A percentile compares a stretch with the other conserved stretches of the same genome.
phyloP scores from a whole-genome alignment of 2,329 filamentous ascomycete species.

The Diaporthe capsici region DNA sequence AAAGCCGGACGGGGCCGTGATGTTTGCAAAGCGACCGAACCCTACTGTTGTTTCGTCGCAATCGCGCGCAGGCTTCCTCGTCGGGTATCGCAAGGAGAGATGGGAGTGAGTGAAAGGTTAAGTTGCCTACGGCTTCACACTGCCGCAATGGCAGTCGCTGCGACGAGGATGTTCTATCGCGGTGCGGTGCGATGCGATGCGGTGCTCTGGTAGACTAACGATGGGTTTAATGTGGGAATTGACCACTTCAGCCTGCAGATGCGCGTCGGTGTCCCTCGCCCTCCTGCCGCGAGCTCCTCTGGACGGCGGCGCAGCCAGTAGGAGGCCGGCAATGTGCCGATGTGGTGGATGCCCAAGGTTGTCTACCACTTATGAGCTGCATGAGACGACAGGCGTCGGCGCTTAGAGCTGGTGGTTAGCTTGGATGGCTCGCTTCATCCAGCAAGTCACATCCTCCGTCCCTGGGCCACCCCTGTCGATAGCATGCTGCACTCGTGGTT shows the following conservation, averaged over 20 bases:
- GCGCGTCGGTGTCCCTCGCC: conserved; percentile 52
- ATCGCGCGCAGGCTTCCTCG: conserved; percentile 12
- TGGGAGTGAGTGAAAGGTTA: conserved; percentile 6
- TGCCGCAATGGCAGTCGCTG: conserved; percentile 4
- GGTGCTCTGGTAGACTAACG: conserved; percentile 12
- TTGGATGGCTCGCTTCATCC: conserved; percentile 55
- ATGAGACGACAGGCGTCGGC: conserved; percentile 67
- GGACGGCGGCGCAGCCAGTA: conserved; percentile 50
- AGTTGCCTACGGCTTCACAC: background rate
- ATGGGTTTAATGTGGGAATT: conserved; percentile 36
- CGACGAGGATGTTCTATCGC: background rate
- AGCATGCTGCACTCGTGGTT: conserved; percentile 35
- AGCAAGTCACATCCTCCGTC: conserved; percentile 55
- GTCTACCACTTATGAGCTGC: conserved; percentile 57
- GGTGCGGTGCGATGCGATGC: conserved; percentile 12
- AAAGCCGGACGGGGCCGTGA: background rate
- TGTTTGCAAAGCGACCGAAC: conserved; percentile 24
- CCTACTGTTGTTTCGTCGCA: conserved; percentile 14
- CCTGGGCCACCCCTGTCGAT: conserved; percentile 38
- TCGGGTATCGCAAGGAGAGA: background rate
- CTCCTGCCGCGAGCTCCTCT: conserved; percentile 39
- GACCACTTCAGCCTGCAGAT: conserved; percentile 53
- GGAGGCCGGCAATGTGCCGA: conserved; percentile 47
- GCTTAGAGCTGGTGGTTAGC: conserved; percentile 62
- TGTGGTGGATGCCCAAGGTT: conserved; percentile 47